Evolutionary conservation across 2,329 filamentous ascomycete species (phyloP).

Genomic region (Chrysoporthe cubensis): DNA sequence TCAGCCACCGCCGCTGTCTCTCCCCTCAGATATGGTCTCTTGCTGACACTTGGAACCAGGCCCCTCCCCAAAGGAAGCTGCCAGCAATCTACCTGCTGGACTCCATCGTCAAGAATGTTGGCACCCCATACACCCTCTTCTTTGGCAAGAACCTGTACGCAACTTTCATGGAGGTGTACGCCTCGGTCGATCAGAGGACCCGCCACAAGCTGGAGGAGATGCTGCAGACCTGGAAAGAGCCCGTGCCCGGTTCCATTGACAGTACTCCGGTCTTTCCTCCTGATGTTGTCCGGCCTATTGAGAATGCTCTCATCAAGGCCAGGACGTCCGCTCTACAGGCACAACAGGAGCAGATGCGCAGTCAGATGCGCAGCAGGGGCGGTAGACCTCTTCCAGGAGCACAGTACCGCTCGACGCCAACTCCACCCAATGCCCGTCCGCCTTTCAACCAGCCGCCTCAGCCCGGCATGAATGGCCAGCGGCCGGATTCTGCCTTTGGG

Average conservation of each 20-base stretch:
- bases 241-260: slow-evolving; percentile 90
- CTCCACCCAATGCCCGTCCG: slow-evolving; percentile 62
- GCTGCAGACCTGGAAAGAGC: slow-evolving; percentile 97
- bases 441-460: slow-evolving; percentile 44
- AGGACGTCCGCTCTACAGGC: slow-evolving; percentile 63
- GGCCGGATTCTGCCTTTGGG: slow-evolving; percentile 23
- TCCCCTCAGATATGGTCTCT: background rate
- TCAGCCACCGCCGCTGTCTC: background rate
- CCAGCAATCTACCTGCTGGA: slow-evolving; percentile 97
- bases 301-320: slow-evolving; percentile 90
- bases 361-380: slow-evolving; percentile 57
- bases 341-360: slow-evolving; percentile 59
- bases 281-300: slow-evolving; percentile 87
- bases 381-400: slow-evolving; percentile 45
- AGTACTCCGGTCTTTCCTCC: slow-evolving; percentile 88
- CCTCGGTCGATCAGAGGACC: slow-evolving; percentile 79
- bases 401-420: slow-evolving; percentile 73
- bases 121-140: slow-evolving; percentile 95
- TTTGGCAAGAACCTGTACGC: slow-evolving; percentile 89
- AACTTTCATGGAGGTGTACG: slow-evolving; percentile 97
- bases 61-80: slow-evolving; percentile 83
- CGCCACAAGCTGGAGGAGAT: slow-evolving; percentile 95
- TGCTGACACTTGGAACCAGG: slow-evolving; percentile 59
- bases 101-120: slow-evolving; percentile 98
- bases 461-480: slow-evolving; percentile 39